Conservation (phyloP, 345 rosid genomes). For the Aquilaria yunnanensis region DNA sequence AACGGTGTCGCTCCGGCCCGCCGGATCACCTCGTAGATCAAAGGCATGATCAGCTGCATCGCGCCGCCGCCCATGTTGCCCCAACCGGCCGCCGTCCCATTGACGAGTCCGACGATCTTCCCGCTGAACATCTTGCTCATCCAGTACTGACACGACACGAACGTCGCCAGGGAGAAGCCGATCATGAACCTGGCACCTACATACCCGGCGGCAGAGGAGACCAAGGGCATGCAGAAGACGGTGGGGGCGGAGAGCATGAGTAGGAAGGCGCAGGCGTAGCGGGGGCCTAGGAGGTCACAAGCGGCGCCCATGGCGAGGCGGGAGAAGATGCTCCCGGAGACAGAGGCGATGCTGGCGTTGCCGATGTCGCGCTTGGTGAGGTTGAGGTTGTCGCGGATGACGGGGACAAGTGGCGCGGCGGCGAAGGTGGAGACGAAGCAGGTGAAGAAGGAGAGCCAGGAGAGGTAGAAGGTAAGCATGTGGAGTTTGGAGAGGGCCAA, state of each 20-base stretch:
- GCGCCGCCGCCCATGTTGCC: constrained; percentile 34
- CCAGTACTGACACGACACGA: constrained; percentile 33
- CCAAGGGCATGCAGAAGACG: constrained; percentile 81
- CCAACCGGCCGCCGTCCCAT: constrained; percentile 33
- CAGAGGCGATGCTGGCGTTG: constrained; percentile 89
- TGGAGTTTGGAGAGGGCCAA: constrained; percentile 74
- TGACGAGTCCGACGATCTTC: constrained; percentile 26
- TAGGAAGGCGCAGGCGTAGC: constrained; percentile 80
- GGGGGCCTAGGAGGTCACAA: constrained; percentile 77
- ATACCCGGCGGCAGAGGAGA: constrained; percentile 54
- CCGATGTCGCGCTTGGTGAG: constrained; percentile 60
- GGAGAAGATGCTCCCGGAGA: constrained; percentile 84
- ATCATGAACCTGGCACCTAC: constrained; percentile 17
- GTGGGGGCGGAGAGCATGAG: constrained; percentile 82
- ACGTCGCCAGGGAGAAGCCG: constrained; percentile 26
- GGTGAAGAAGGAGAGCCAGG: constrained; percentile 90
- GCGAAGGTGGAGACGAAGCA: constrained; percentile 90
- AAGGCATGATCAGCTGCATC: constrained; percentile 29
- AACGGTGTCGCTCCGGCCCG: constrained; percentile 24
- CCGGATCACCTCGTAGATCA: constrained; percentile 18
- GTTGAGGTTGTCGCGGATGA: constrained; percentile 78
- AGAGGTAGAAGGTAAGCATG: constrained; percentile 84
- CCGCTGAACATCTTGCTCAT: constrained; percentile 34
- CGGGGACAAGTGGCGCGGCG: constrained; percentile 86
- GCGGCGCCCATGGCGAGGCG: constrained; percentile 91